These are phyloP conservation scores for Vitis cinerea DNA, from an alignment of 164 flowering plant genomes.

Conservation along the genomic window DNA sequence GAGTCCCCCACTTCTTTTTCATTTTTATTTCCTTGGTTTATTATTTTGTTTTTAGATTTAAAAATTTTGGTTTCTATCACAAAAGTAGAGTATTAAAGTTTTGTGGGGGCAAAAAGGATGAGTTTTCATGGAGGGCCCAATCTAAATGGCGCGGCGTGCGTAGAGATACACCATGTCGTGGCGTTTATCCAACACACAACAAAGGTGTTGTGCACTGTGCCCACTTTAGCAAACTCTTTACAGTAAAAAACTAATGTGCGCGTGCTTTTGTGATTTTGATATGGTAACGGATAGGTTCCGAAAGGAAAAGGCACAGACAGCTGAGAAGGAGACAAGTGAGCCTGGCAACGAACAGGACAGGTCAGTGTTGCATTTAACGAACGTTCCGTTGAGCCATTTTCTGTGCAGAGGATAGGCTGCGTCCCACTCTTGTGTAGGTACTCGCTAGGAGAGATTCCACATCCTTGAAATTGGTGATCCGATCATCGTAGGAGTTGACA, in stretches of 20 bases:
- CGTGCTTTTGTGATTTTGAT: conserved; percentile 17
- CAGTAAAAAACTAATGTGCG: conserved; percentile 19
- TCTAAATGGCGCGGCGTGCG: not conserved
- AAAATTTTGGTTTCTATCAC: not conserved
- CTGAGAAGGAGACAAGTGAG: no score
- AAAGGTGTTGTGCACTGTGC: conserved; percentile 17
- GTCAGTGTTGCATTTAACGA: not conserved
- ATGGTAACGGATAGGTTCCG: not conserved
- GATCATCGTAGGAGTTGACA: no score
- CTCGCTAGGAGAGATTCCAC: no score
- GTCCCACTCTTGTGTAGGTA: no score
- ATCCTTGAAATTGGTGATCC: no score
- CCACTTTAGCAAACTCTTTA: conserved; percentile 15
- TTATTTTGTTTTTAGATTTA: not conserved
- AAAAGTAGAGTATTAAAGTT: not conserved
- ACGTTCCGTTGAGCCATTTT: not conserved
- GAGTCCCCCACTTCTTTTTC: not conserved
- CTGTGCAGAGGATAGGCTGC: no score
- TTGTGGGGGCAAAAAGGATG: conserved; percentile 2
- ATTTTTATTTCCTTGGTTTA: not conserved
- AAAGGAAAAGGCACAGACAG: no score
- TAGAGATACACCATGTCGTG: not conserved
- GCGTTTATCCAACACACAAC: not conserved
- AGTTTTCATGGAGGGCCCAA: not conserved
- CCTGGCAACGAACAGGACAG: not conserved